phyloP scores from a whole-genome alignment of 176 grass and related monocot species.

The Sorghum bicolor region Sorghum_bicolor_NCBIv3 NC_012870.2:80377501-80378000 shows the following conservation, averaged over 20 bases:
- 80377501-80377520: neutral
- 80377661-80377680: neutral
- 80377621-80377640: neutral
- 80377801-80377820: conserved; percentile 16
- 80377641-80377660: neutral
- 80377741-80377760: neutral
- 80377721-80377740: too few relatives aligned
- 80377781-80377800: conserved; percentile 34
- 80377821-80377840: neutral
- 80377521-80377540: neutral
- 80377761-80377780: conserved; percentile 17
- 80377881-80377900: conserved; percentile 49
- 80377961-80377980: conserved; percentile 35
- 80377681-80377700: neutral
- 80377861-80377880: conserved; percentile 41
- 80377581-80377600: neutral
- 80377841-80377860: conserved; percentile 23
- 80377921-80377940: conserved; percentile 51
- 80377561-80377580: neutral
- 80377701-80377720: too few relatives aligned
- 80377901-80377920: conserved; percentile 42
- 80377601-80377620: neutral
- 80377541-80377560: neutral
- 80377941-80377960: conserved; percentile 44
- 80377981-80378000: conserved; percentile 13